Conservation (phyloP, 805 yeast genomes). For the Candida loeiensis region DNA sequence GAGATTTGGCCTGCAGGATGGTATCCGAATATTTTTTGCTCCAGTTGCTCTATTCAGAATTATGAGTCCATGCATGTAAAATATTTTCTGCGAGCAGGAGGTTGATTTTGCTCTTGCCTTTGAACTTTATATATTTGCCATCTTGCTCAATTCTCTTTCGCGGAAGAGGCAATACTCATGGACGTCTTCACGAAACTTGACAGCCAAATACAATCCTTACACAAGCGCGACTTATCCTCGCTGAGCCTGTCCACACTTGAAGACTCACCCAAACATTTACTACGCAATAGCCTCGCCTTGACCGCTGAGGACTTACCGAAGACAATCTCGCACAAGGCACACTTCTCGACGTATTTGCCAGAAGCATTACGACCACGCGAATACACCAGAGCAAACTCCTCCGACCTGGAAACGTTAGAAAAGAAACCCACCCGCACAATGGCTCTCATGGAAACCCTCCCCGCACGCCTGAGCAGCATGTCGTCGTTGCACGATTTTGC, state of each 20-base stretch:
- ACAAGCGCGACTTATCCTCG: neutral
- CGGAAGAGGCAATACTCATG: neutral
- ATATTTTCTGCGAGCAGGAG: neutral
- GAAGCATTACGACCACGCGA: neutral
- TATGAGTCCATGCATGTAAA: neutral
- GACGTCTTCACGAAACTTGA: neutral
- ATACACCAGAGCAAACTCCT: neutral
- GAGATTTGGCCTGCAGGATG: neutral
- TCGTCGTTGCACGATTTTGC: neutral
- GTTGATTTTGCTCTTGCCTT: neutral
- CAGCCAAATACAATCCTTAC: neutral
- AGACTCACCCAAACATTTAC: neutral
- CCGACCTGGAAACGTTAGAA: neutral
- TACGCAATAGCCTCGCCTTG: too few relatives aligned
- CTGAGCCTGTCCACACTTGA: neutral
- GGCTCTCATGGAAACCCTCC: neutral
- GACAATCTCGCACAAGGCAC: neutral
- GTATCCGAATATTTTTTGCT: neutral
- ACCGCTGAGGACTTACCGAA: too few relatives aligned
- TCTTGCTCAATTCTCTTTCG: neutral
- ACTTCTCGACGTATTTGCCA: neutral
- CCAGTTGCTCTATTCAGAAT: neutral
- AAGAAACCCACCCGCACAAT: neutral
- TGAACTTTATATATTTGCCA: neutral
- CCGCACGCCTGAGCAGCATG: neutral